Evolutionary conservation across 441 rosid species (phyloP).

Genomic region (Cnidoscolus chayamansa): DNA sequence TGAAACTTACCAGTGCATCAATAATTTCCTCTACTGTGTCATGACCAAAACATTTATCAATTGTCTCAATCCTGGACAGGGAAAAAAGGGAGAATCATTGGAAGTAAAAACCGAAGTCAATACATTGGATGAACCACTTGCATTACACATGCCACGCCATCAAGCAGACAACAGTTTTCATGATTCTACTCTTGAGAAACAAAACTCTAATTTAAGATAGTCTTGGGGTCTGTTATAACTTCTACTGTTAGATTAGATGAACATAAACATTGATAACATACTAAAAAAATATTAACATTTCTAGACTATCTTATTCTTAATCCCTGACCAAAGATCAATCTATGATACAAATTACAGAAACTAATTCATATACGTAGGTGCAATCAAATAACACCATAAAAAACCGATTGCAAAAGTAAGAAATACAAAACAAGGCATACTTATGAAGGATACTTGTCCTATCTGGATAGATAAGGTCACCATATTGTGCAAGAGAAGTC

Average conservation of each 20-base stretch:
- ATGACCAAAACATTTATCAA: constrained; percentile 77
- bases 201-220: no score
- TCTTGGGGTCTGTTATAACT: no score
- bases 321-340: neutral
- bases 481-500: constrained; percentile 76
- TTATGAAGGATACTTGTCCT: constrained; percentile 51
- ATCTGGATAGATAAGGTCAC: constrained; percentile 81
- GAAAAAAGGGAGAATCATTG: constrained; percentile 6
- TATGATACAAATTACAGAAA: neutral
- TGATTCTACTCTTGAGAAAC: no score
- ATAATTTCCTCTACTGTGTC: constrained; percentile 84
- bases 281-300: neutral
- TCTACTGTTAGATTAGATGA: no score
- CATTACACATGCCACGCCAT: neutral
- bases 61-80: constrained; percentile 59
- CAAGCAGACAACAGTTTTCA: no score
- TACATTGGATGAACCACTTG: constrained; percentile 1
- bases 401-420: neutral
- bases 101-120: neutral
- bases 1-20: constrained; percentile 58
- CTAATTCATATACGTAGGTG: neutral
- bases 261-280: neutral
- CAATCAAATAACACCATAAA: neutral
- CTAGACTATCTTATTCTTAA: neutral
- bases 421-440: constrained; percentile 32